Evolutionary conservation across 1,284 basidiomycete species (phyloP).

Genomic region (Trametes sp.): DNA sequence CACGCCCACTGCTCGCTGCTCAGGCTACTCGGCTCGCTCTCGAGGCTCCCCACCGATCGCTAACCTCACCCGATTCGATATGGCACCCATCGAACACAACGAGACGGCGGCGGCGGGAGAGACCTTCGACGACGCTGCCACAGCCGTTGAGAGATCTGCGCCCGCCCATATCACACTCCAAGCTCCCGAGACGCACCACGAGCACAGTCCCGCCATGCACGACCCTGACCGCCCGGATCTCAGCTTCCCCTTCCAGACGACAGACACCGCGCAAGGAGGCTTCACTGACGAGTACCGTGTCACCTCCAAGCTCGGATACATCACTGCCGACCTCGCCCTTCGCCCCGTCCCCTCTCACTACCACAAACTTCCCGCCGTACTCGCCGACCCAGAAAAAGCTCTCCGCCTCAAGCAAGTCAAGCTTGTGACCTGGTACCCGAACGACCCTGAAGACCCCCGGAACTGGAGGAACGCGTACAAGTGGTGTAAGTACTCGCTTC

Average conservation of each 20-base stretch:
- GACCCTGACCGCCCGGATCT: constrained; percentile 39
- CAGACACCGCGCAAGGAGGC: constrained; percentile 38
- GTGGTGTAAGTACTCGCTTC: constrained; percentile 48
- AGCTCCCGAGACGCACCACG: constrained; percentile 8
- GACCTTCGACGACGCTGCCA: constrained; percentile 28
- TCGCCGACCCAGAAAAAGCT: constrained; percentile 45
- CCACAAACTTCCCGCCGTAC: constrained; percentile 33
- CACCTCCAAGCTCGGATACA: constrained; percentile 37
- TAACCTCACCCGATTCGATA: background rate
- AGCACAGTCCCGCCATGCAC: constrained; percentile 29
- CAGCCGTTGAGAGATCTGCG: constrained; percentile 10
- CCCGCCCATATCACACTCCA: constrained; percentile 20
- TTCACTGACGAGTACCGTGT: constrained; percentile 46
- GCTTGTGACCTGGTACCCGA: constrained; percentile 43
- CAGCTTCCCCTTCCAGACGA: constrained; percentile 44
- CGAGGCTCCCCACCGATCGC: background rate
- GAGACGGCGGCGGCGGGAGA: constrained; percentile 32
- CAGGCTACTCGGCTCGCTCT: background rate
- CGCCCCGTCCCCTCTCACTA: constrained; percentile 40
- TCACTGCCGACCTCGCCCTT: constrained; percentile 38
- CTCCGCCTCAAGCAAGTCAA: constrained; percentile 40
- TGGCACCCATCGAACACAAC: constrained; percentile 27
- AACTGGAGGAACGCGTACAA: constrained; percentile 60
- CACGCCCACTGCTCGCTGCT: background rate
- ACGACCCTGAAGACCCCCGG: constrained; percentile 70